Percentiles rank a stretch among this genome's conserved stretches.
Evolutionary conservation across 2,329 filamentous ascomycete genomes (phyloP).

Genomic region (Aspergillus novoparasiticus): DNA sequence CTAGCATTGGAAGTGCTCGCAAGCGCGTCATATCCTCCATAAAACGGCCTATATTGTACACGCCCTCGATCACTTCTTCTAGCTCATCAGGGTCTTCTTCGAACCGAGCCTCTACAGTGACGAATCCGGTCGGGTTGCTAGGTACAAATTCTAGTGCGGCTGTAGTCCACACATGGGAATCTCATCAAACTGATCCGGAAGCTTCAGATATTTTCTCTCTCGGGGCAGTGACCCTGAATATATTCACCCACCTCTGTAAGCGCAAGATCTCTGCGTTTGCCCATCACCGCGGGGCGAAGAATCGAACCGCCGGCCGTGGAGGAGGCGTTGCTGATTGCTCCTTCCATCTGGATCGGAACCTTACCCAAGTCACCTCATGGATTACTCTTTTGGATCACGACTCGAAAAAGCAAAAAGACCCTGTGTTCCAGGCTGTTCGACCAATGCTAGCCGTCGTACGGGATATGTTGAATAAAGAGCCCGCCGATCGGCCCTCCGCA

Average conservation of each 20-base stretch:
- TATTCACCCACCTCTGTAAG: slow-evolving; percentile 61
- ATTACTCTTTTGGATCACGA: slow-evolving; percentile 54
- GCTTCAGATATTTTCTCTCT: slow-evolving; percentile 61
- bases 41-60: slow-evolving; percentile 33
- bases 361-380: slow-evolving; percentile 60
- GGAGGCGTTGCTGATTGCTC: slow-evolving; percentile 58
- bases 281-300: slow-evolving; percentile 58
- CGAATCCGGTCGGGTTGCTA: slow-evolving; percentile 31
- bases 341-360: slow-evolving; percentile 56
- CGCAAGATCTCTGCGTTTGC: slow-evolving; percentile 58
- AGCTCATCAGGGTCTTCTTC: slow-evolving; percentile 29
- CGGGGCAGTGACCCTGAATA: slow-evolving; percentile 60
- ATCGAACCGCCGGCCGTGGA: slow-evolving; percentile 50
- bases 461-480: slow-evolving; percentile 41
- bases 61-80: slow-evolving; percentile 37
- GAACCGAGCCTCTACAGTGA: slow-evolving; percentile 14
- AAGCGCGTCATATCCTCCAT: slow-evolving; percentile 23
- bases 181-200: slow-evolving; percentile 35
- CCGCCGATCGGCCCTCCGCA: slow-evolving; percentile 34
- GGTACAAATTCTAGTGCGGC: slow-evolving; percentile 34
- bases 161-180: slow-evolving; percentile 43
- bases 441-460: slow-evolving; percentile 41
- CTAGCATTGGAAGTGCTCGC: slow-evolving; percentile 24
- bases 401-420: slow-evolving; percentile 45
- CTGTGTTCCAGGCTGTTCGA: slow-evolving; percentile 40